Conservation (phyloP, 345 rosid genomes). For the Dipteronia dyeriana region DNA sequence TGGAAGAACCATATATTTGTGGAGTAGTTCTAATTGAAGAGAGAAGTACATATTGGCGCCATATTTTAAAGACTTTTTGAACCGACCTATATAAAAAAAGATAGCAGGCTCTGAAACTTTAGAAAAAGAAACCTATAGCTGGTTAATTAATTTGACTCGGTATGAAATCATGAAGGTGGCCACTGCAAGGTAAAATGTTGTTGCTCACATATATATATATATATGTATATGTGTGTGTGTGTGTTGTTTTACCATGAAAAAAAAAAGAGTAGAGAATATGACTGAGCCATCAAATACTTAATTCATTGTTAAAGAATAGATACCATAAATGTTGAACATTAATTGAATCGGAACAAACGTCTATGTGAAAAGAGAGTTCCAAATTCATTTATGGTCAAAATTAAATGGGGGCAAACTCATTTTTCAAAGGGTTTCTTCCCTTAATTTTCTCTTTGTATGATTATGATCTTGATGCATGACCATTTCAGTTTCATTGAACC, state of each 20-base stretch:
- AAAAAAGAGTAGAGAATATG: not conserved
- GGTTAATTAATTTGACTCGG: not conserved
- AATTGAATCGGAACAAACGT: not conserved
- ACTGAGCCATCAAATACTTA: not conserved
- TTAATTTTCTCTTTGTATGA: not conserved
- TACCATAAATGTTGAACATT: constrained; percentile 6
- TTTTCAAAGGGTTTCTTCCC: not conserved
- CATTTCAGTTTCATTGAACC: too few relatives aligned
- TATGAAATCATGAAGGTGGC: constrained; percentile 9
- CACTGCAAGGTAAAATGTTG: not conserved
- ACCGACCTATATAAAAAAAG: constrained; percentile 11
- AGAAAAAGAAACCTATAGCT: constrained; percentile 7
- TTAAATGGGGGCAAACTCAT: not conserved
- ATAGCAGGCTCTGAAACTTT: too few relatives aligned
- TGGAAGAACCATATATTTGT: not conserved
- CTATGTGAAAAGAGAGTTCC: not conserved
- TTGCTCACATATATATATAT: not conserved
- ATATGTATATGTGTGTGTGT: too few relatives aligned
- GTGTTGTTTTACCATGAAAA: not conserved
- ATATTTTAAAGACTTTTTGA: not conserved
- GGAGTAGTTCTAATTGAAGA: not conserved
- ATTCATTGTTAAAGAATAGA: constrained; percentile 6
- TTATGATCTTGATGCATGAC: too few relatives aligned
- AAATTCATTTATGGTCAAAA: constrained; percentile 6
- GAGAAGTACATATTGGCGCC: not conserved